A percentile compares a stretch with the other conserved stretches of the same genome.
Evolutionary conservation across 345 rosid species (phyloP).

Genomic region (Eutrema japonicum): DNA sequence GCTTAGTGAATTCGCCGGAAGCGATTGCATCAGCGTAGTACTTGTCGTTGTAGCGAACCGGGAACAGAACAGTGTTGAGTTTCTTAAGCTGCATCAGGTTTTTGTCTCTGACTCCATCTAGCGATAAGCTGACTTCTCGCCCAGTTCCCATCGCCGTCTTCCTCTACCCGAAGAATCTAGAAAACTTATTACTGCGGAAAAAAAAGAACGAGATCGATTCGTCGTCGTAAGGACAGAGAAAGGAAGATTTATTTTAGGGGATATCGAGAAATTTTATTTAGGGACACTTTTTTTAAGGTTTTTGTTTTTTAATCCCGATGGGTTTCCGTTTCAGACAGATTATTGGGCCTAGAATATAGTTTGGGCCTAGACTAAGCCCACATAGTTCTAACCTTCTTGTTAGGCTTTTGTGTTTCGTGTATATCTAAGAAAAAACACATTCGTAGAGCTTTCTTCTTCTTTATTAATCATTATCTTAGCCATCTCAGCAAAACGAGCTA

Average conservation of each 20-base stretch:
- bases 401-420: too few relatives aligned
- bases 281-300: not conserved
- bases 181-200: not conserved
- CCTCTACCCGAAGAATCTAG: conserved; percentile 38
- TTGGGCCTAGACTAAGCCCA: not conserved
- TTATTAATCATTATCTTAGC: too few relatives aligned
- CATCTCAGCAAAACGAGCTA: too few relatives aligned
- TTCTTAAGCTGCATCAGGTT: conserved; percentile 97
- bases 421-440: too few relatives aligned
- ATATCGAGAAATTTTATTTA: not conserved
- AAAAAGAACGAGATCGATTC: not conserved
- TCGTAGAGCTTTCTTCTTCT: too few relatives aligned
- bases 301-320: not conserved
- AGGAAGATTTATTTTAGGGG: not conserved
- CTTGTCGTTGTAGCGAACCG: conserved; percentile 93
- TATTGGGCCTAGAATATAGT: not conserved
- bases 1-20: conserved; percentile 88
- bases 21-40: conserved; percentile 87
- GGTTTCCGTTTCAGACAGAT: not conserved
- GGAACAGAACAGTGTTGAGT: conserved; percentile 88
- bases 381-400: not conserved
- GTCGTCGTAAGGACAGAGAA: conserved; percentile 18
- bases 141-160: conserved; percentile 71
- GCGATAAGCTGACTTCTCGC: conserved; percentile 71
- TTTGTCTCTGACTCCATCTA: conserved; percentile 96